Conservation (phyloP, 768 basidiomycete species). For the Lentinula guzmanii region DNA sequence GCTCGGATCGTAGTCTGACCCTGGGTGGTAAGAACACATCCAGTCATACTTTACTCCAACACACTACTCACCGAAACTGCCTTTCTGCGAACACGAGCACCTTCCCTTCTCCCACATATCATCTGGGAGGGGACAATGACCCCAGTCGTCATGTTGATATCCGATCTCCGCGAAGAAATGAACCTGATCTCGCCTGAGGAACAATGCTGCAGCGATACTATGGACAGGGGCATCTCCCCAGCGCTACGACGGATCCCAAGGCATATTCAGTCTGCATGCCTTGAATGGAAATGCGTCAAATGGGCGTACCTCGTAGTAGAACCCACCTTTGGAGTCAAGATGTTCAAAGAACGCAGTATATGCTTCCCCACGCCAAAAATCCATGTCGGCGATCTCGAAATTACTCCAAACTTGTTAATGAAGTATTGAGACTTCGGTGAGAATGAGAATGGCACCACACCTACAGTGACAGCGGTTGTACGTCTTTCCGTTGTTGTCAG, state of each 20-base stretch:
- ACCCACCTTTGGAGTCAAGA: slow-evolving; percentile 52
- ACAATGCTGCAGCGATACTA: slow-evolving; percentile 72
- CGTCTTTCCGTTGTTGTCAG: slow-evolving; percentile 39
- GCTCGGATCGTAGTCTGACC: not conserved
- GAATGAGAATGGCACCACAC: slow-evolving; percentile 15
- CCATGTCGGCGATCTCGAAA: slow-evolving; percentile 67
- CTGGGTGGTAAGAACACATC: not conserved
- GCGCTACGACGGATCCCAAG: slow-evolving; percentile 30
- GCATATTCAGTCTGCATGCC: not conserved
- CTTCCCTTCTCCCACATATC: slow-evolving; percentile 42
- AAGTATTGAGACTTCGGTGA: not conserved
- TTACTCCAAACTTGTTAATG: slow-evolving; percentile 48
- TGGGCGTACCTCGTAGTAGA: slow-evolving; percentile 7
- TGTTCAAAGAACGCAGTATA: slow-evolving; percentile 64
- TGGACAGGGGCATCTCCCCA: slow-evolving; percentile 91
- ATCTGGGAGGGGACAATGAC: slow-evolving; percentile 54
- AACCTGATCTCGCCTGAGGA: slow-evolving; percentile 62
- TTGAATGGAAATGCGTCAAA: not conserved
- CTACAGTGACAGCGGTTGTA: slow-evolving; percentile 74
- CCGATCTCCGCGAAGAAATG: slow-evolving; percentile 85
- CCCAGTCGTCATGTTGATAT: slow-evolving; percentile 73
- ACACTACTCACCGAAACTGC: slow-evolving; percentile 51
- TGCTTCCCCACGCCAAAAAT: slow-evolving; percentile 62
- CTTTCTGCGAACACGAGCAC: slow-evolving; percentile 55
- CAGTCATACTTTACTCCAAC: not conserved